Base-by-base conservation (phyloP, 1,139 yeast species). In the Nakaseomyces nivariensis region DNA sequence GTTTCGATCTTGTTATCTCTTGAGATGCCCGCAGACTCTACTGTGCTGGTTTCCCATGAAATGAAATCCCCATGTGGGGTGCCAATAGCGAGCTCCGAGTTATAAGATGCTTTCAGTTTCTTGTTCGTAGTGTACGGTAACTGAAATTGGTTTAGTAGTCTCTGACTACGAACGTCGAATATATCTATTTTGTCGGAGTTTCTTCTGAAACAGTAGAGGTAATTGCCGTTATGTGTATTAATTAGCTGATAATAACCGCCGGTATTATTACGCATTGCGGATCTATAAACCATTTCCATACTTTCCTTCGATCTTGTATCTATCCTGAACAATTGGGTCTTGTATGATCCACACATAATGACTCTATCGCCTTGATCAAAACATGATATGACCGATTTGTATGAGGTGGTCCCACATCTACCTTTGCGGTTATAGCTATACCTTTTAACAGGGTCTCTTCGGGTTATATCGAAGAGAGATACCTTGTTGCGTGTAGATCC, bases 11-110 rank as follows among this genome's bases (percentile, higher is more conserved):
- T 6, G 34, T 41, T 41, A 9, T 41, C 44, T 11, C 44, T 41
- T 4, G 51, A 44, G 6, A 61, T 45, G 1, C 66, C 67, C 2
- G 67, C 68, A 48, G 61, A 61, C 46, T 63, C 67, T 5, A 62
- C 50, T 6, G 57, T 33, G 36, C 56, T 56, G 32, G 53, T 52
- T 3, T 51, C 46, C 68, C 68, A 64, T 7, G 53, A 54, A 5
- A 59, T 10, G 3, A 63, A 22, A 3, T 49, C 31, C 2, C 60
- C 60, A n/a, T 49, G 38, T 5, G 47, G 43, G 7, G 62, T 53
- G 0, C 64, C 68, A 26, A 62, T 47, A 9, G 49, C 31, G 17
- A 61, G 50, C 10, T n/a, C 11, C 6, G 33, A 6, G 7, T 29
- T n/a, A 17, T 41, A 41, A 5, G 36, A 24, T 25, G 34, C 25